Evolutionary conservation across 495 filamentous ascomycete genomes (phyloP).

Genomic region (Podospora pseudoanserina): DNA sequence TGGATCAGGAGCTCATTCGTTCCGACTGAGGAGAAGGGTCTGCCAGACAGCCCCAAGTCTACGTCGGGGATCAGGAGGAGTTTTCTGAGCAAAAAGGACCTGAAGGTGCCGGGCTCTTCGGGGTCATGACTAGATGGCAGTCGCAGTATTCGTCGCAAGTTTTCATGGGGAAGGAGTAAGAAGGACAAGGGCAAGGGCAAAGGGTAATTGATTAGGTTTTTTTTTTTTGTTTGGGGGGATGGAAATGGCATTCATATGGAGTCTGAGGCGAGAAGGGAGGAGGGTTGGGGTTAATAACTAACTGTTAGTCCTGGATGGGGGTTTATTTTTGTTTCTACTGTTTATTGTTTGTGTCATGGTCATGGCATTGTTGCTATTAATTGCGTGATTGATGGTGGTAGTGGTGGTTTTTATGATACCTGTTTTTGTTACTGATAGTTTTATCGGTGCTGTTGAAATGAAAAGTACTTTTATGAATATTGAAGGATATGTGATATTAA

Average conservation of each 20-base stretch:
- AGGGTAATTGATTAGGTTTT: not conserved
- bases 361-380: not conserved
- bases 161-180: not conserved
- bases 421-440: not conserved
- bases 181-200: not conserved
- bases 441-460: not conserved
- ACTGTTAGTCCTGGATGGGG: not conserved
- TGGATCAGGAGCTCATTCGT: slow-evolving; percentile 63
- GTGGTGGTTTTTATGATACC: not conserved
- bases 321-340: not conserved
- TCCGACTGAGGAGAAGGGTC: slow-evolving; percentile 28
- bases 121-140: not conserved
- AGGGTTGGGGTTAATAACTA: not conserved
- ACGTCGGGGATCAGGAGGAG: slow-evolving; percentile 46
- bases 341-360: not conserved
- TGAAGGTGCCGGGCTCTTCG: slow-evolving; percentile 10
- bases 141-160: not conserved
- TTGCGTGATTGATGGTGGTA: not conserved
- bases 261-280: not conserved
- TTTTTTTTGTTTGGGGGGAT: not conserved
- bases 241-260: not conserved
- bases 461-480: not conserved
- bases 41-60: slow-evolving; percentile 52
- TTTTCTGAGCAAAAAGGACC: slow-evolving; percentile 53
- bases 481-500: no score